A percentile compares a stretch with the other conserved stretches of the same genome.
Evolutionary conservation across 805 yeast genomes (phyloP).

Genomic region (Wickerhamomyces chambardii): DNA sequence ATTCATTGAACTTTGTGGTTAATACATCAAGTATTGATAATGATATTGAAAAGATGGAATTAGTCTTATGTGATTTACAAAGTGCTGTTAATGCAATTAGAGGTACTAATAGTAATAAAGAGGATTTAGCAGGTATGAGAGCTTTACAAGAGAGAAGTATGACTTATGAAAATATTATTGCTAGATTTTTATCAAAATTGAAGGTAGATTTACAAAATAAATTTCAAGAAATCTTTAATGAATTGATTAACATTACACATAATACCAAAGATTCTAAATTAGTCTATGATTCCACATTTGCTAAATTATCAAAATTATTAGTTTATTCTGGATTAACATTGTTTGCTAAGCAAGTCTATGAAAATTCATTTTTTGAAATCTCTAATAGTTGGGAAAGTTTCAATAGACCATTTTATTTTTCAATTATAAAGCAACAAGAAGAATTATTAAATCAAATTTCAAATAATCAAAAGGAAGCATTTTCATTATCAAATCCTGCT

Average conservation of each 20-base stretch:
- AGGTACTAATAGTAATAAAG: conserved; percentile 31
- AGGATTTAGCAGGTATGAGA: conserved; percentile 49
- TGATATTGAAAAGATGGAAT: conserved; percentile 43
- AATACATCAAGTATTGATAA: conserved; percentile 40
- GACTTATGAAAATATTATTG: conserved; percentile 47
- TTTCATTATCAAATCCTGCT: conserved; percentile 10
- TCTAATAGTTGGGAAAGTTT: conserved; percentile 29
- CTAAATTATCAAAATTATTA: conserved; percentile 25
- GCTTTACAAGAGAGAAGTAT: conserved; percentile 62
- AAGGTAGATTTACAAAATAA: conserved; percentile 31
- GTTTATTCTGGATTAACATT: conserved; percentile 40
- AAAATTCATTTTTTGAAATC: conserved; percentile 33
- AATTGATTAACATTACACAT: conserved; percentile 16
- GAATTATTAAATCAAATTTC: conserved; percentile 1
- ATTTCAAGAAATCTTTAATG: conserved; percentile 28
- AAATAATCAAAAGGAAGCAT: conserved; percentile 10
- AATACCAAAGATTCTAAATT: conserved; percentile 6
- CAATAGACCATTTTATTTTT: conserved; percentile 22
- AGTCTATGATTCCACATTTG: conserved; percentile 13
- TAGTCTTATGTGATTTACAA: conserved; percentile 43
- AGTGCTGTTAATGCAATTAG: conserved; percentile 59
- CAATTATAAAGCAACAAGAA: conserved; percentile 5
- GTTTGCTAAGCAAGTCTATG: conserved; percentile 51
- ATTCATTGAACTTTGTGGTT: conserved; percentile 38
- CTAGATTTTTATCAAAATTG: conserved; percentile 39